Percentiles rank a stretch among this genome's conserved stretches.
phyloP scores from a whole-genome alignment of 495 filamentous ascomycete genomes.

The Penicillium ochrochloron region DNA sequence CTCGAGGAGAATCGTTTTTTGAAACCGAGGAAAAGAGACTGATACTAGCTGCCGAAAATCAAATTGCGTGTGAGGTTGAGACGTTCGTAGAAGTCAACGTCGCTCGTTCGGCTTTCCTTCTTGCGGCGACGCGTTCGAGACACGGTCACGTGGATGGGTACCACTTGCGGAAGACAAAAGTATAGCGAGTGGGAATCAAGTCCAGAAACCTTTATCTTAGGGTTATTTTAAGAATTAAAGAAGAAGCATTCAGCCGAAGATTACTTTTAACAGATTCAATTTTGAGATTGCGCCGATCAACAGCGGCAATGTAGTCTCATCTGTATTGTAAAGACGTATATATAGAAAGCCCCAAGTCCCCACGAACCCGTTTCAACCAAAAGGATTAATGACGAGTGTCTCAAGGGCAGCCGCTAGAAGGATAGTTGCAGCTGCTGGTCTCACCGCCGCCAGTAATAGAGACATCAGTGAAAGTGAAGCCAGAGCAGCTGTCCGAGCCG shows the following conservation, averaged over 20 bases:
- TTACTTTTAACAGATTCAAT: background rate
- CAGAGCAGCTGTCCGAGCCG: slow-evolving; percentile 48
- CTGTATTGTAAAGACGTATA: background rate
- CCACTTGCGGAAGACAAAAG: slow-evolving; percentile 16
- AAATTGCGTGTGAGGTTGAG: background rate
- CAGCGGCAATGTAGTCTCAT: slow-evolving; percentile 5
- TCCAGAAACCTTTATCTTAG: background rate
- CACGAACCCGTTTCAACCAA: background rate
- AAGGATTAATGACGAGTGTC: background rate
- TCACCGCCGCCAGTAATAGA: slow-evolving; percentile 46
- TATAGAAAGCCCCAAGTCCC: slow-evolving; percentile 1
- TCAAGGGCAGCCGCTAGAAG: slow-evolving; percentile 31
- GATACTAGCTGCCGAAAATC: background rate
- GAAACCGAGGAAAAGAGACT: background rate
- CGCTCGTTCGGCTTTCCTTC: slow-evolving; percentile 24
- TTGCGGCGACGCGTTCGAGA: slow-evolving; percentile 42
- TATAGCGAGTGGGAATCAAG: background rate
- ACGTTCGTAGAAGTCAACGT: slow-evolving; percentile 16
- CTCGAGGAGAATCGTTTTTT: background rate
- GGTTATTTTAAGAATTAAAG: background rate
- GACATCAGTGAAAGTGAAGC: slow-evolving; percentile 46
- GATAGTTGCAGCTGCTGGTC: slow-evolving; percentile 47
- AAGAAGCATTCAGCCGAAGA: background rate
- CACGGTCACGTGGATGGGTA: slow-evolving; percentile 43
- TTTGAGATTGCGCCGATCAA: slow-evolving; percentile 6